A percentile compares a stretch with the other conserved stretches of the same genome.
phyloP scores from a whole-genome alignment of 2,329 filamentous ascomycete species.

The Lasiodiplodia gonubiensis region DNA sequence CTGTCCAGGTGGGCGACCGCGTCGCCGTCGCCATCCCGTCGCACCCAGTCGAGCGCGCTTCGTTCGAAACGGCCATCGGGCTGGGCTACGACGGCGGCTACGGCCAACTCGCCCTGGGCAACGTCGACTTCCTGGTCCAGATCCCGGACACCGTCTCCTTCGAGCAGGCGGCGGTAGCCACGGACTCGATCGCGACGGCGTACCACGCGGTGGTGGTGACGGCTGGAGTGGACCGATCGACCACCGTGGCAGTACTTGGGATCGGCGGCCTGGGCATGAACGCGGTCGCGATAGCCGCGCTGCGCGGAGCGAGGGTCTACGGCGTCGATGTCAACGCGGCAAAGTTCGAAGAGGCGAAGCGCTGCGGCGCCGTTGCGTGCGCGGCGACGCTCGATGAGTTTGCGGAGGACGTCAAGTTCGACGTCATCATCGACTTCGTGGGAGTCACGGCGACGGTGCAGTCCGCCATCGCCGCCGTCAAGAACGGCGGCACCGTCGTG shows the following conservation, averaged over 20 bases:
- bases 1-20: not conserved
- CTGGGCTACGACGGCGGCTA: not conserved
- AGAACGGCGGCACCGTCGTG: not conserved
- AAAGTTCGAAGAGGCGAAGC: not conserved
- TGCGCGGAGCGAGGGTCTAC: not conserved
- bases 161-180: conserved; percentile 25
- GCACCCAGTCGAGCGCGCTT: not conserved
- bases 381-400: not conserved
- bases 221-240: not conserved
- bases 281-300: not conserved
- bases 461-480: not conserved
- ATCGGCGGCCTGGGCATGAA: not conserved
- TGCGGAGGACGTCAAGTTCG: not conserved
- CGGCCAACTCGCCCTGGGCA: not conserved
- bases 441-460: not conserved
- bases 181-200: conserved; percentile 26
- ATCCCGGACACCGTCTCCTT: conserved; percentile 27
- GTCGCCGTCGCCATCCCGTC: not conserved
- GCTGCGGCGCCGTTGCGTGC: not conserved
- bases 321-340: not conserved
- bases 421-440: not conserved
- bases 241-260: not conserved
- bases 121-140: not conserved
- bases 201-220: conserved; percentile 25
- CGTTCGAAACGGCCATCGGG: not conserved